Base-by-base conservation (phyloP, 148 eudicot species). In the Pharnaceum exiguum region DNA sequence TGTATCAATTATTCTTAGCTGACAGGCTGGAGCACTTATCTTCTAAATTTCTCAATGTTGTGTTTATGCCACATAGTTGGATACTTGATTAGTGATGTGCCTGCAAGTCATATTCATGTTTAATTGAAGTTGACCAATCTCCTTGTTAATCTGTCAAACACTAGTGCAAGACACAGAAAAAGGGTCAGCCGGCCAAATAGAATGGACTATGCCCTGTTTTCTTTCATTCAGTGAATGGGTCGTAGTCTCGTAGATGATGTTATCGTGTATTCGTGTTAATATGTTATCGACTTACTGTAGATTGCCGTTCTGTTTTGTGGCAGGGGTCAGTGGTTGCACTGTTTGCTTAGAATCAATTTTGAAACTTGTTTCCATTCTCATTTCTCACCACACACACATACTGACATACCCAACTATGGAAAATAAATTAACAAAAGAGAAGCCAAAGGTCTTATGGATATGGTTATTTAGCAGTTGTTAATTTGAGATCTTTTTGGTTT, bases 1-100 rank as follows among this genome's bases (percentile, higher is more conserved):
- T n/a, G 22, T 35, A 47, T 62, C 68, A 57, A 51, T 32, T 39
- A 55, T 47, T 63, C 43, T 25, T 25, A 42, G 44, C 23, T 63
- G 68, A 64, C 69, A 63, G 59, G 63, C 69, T 62, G 68, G 45
- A 22, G 15, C 26, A 21, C 21, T 47, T 24, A 10, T 26, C 53
- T 51, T 60, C 13, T 37, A 28, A 54, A 55, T 61, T 62, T 40
- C 49, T 55, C 50, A 28, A 61, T 55, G 15, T 62, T 42, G 23
- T 38, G n/a, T 24, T 16, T 51, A 51, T 51, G 32, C 55, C 43
- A 45, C 43, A 39, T 54, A 32, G 56, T 51, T 30, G 61, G 44
- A 35, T 51, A 45, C 28, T 56, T 47, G 55, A 46, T 57, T 69
- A 44, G 73, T 62, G 68, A 49, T 62, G 11, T 62, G 23, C 63